phyloP scores from a whole-genome alignment of 2,329 filamentous ascomycete genomes.

The Verticillium isaacii region DNA sequence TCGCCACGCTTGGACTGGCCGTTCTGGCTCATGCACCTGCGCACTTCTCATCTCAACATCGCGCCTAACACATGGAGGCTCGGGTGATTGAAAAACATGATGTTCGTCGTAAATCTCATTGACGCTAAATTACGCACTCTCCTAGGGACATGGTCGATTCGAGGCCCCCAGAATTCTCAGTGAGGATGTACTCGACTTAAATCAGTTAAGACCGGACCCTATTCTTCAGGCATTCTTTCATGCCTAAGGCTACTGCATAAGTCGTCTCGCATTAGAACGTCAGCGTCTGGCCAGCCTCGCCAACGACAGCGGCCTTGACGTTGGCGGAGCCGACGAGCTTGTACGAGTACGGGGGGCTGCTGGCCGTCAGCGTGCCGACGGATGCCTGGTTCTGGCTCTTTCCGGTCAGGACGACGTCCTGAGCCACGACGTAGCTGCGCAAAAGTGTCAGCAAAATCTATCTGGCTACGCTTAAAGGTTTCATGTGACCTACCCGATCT shows the following conservation, averaged over 20 bases:
- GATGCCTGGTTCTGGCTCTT: constrained; percentile 39
- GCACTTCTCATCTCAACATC: neutral
- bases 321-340: constrained; percentile 32
- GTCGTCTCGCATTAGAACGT: neutral
- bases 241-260: neutral
- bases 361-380: constrained; percentile 36
- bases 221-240: too few relatives aligned
- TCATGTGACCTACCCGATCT: constrained; percentile 4
- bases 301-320: constrained; percentile 33
- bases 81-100: neutral
- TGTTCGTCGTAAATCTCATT: neutral
- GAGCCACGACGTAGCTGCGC: constrained; percentile 25
- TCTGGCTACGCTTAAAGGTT: too few relatives aligned
- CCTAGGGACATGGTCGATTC: neutral
- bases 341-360: constrained; percentile 45
- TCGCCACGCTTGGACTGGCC: neutral
- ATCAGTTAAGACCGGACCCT: too few relatives aligned
- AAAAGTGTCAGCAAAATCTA: neutral
- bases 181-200: too few relatives aligned
- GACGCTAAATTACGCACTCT: neutral
- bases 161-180: neutral
- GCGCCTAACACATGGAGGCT: neutral
- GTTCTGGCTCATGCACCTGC: neutral
- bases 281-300: constrained; percentile 27
- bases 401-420: constrained; percentile 34